phyloP scores from a whole-genome alignment of 306 rosid species.

The Erythrophleum fordii region DNA sequence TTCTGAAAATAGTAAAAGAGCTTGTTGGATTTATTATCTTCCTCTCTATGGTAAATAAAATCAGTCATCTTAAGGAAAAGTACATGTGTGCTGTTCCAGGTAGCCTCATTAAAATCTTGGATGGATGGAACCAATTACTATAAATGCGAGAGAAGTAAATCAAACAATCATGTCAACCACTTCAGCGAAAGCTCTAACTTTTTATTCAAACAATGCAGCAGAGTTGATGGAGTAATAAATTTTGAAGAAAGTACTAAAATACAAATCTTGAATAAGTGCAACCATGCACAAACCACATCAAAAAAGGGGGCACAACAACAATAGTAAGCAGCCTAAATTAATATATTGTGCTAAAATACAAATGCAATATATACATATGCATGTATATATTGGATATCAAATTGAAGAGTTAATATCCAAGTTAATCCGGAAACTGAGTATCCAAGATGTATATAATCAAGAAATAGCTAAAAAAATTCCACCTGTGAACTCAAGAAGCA shows the following conservation, averaged over 20 bases:
- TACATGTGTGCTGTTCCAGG: not conserved
- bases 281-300: not conserved
- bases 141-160: not conserved
- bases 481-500: not conserved
- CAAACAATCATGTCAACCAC: not conserved
- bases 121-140: not conserved
- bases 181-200: not conserved
- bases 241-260: not conserved
- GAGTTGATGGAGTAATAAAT: not conserved
- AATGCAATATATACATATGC: not conserved
- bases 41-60: too few species aligned
- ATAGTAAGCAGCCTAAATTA: not conserved
- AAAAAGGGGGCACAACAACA: not conserved
- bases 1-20: not conserved
- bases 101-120: slow-evolving; percentile 19
- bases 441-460: not conserved
- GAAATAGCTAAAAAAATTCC: not conserved
- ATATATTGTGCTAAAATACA: not conserved
- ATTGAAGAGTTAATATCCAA: not conserved
- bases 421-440: not conserved
- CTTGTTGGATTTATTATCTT: not conserved
- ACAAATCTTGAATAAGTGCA: not conserved
- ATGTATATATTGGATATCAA: too few species aligned
- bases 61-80: not conserved
- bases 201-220: not conserved